These are phyloP conservation scores for Artemisia annua DNA, from an alignment of 129 eudicot genomes.

Conservation along the genomic window DNA sequence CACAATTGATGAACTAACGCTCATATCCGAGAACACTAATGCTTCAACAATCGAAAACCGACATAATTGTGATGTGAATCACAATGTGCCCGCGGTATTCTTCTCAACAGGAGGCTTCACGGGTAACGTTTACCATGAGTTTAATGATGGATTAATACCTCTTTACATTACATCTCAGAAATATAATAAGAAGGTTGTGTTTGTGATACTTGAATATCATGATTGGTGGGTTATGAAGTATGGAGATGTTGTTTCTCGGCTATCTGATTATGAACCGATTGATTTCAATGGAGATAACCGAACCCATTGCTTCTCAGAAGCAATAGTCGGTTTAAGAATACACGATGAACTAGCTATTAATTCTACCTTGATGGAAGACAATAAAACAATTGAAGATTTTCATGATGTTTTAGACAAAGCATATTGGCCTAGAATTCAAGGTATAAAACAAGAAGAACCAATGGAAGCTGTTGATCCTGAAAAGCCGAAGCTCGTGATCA, in stretches of 20 bases:
- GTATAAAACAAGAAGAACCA: constrained; percentile 58
- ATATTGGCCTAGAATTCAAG: constrained; percentile 67
- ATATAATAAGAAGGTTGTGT: constrained; percentile 83
- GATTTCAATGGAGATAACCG: constrained; percentile 72
- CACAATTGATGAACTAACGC: constrained; percentile 71
- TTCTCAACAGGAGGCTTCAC: constrained; percentile 98
- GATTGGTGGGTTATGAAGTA: constrained; percentile 94
- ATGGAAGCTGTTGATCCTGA: constrained; percentile 23
- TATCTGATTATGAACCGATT: constrained; percentile 66
- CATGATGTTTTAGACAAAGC: constrained; percentile 65
- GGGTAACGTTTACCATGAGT: constrained; percentile 92
- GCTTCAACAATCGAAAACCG: constrained; percentile 9
- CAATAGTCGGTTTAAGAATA: constrained; percentile 75
- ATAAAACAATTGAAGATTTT: constrained; percentile 59
- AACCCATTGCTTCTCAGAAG: constrained; percentile 93
- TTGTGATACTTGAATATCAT: constrained; percentile 90
- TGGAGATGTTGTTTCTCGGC: constrained; percentile 60
- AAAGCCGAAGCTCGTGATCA: constrained; percentile 69
- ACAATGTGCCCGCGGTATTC: constrained; percentile 85
- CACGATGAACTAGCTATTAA: constrained; percentile 85
- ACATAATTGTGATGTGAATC: constrained; percentile 65
- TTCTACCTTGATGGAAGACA: constrained; percentile 46
- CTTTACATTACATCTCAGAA: constrained; percentile 84
- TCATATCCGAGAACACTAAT: constrained; percentile 44
- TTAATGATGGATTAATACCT: constrained; percentile 89